Evolutionary conservation across 352 stramenopile genomes (phyloP), one percentile per base, ranked within the genome.

Genomic region (Phytophthora europaea): DNA sequence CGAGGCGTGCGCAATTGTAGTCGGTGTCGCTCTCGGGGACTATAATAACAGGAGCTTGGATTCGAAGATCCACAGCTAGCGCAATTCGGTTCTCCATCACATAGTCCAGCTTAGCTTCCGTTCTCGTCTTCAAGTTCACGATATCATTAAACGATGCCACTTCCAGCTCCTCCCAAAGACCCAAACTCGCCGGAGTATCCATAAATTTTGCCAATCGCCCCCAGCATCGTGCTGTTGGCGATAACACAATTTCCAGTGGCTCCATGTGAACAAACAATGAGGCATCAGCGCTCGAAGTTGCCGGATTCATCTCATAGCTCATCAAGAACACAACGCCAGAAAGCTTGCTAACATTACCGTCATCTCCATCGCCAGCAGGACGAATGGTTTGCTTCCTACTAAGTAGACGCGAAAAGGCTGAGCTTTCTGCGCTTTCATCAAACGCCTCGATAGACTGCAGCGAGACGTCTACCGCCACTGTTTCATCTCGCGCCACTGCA

Each of bases 131-230:
- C 3, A 97, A 75, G 66, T 96, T 97, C n/a, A 96, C 89, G 55
- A 97, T 95, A 31, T 96, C 88, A 68, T 97, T 97, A 57, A 97
- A 92, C 54, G 89, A 95, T 2, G 90, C 89, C 18, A 97, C 89
- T 74, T 97, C 89, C 51, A 97, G 76, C 74, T 97, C 91, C 16
- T 88, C 88, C 91, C 91, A 97, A 20, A 96, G 62, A 6, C 89
- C 91, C 51, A 96, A 72, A 20, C 79, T 83, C 66, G 92, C 82
- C 22, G 91, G 90, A 34, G 89, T 95, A 63, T 92, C 89, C 67
- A 93, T 61, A 62, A 95, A 97, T 7, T 81, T 84, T 13, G 82
- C 76, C 51, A 96, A 70, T 15, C 89, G 83, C 6, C 83, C 87
- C 91, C 91, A 97, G 47, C 91, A 97, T 38, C 80, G 73, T 55